Evolutionary conservation across 805 yeast species (phyloP).

Genomic region (Barnettozyma californica): DNA sequence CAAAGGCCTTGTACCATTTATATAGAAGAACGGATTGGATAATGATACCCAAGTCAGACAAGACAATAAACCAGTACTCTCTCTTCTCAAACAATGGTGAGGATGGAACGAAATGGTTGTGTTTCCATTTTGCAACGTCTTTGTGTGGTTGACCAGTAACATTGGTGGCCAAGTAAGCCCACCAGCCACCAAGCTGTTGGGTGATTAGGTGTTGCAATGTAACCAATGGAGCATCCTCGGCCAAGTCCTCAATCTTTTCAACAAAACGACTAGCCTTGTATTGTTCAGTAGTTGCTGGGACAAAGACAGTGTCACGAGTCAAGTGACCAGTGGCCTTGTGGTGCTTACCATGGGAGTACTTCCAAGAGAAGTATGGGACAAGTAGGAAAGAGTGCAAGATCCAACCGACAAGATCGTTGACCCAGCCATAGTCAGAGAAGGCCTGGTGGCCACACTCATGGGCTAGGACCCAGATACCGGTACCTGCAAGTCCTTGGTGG

Average conservation of each 20-base stretch:
- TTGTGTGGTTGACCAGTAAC: slow-evolving; percentile 71
- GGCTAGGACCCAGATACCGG: slow-evolving; percentile 82
- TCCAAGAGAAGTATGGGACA: slow-evolving; percentile 89
- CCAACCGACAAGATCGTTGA: slow-evolving; percentile 83
- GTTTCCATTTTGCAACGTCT: slow-evolving; percentile 40
- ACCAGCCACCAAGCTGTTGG: slow-evolving; percentile 81
- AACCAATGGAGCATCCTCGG: slow-evolving; percentile 71
- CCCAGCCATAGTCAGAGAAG: slow-evolving; percentile 63
- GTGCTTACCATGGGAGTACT: slow-evolving; percentile 77
- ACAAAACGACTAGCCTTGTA: slow-evolving; percentile 39
- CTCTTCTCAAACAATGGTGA: slow-evolving; percentile 70
- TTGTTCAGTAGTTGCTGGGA: slow-evolving; percentile 62
- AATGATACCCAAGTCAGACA: slow-evolving; percentile 69
- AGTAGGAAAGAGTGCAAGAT: slow-evolving; percentile 68
- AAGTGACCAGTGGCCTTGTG: slow-evolving; percentile 87
- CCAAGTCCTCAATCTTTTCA: slow-evolving; percentile 43
- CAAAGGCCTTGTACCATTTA: slow-evolving; percentile 56
- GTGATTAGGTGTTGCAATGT: slow-evolving; percentile 49
- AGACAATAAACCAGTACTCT: slow-evolving; percentile 66
- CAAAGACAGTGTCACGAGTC: slow-evolving; percentile 79
- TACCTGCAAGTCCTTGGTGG: slow-evolving; percentile 59
- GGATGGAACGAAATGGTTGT: slow-evolving; percentile 66
- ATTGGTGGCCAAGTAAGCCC: slow-evolving; percentile 57
- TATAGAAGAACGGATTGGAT: slow-evolving; percentile 48
- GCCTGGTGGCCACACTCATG: slow-evolving; percentile 94